These are phyloP conservation scores for Fragilariopsis cylindrus DNA, from an alignment of 108 stramenopile genomes.

Conservation along the genomic window DNA sequence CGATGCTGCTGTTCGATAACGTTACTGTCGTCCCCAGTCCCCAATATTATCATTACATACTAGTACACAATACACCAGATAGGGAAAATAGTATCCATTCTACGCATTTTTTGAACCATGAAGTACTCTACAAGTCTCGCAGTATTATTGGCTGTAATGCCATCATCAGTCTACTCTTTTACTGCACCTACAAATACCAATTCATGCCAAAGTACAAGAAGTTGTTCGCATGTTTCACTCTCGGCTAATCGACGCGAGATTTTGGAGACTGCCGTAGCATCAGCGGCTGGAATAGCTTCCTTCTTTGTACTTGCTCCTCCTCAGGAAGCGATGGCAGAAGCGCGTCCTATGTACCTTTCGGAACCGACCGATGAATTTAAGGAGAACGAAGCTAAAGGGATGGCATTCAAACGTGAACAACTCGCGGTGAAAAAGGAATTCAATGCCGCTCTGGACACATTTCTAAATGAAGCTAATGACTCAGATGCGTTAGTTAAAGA, in stretches of 20 bases:
- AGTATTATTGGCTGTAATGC: background rate
- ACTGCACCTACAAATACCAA: background rate
- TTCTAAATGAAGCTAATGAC: slow-evolving; percentile 53
- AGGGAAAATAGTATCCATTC: too few species aligned
- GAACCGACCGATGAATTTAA: slow-evolving; percentile 90
- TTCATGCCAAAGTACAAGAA: background rate
- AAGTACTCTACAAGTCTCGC: slow-evolving; percentile 8
- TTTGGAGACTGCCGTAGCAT: slow-evolving; percentile 10
- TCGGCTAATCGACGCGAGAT: slow-evolving; percentile 21
- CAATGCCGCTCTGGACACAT: slow-evolving; percentile 47
- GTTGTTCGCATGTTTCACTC: background rate
- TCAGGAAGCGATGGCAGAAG: slow-evolving; percentile 23
- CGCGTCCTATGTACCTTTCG: slow-evolving; percentile 64
- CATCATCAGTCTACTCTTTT: background rate
- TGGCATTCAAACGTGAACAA: slow-evolving; percentile 75
- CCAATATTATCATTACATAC: too few species aligned
- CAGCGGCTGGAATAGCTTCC: slow-evolving; percentile 16
- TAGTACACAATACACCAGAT: too few species aligned
- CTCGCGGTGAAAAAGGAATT: slow-evolving; percentile 64
- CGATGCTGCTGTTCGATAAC: too few species aligned
- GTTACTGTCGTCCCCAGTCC: too few species aligned
- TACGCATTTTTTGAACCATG: background rate
- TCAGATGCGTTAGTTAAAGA: slow-evolving; percentile 54
- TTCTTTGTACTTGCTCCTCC: slow-evolving; percentile 11
- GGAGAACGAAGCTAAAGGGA: slow-evolving; percentile 74